Evolutionary conservation across 345 rosid species (phyloP).

Genomic region (Crucihimalaya himalaica): DNA sequence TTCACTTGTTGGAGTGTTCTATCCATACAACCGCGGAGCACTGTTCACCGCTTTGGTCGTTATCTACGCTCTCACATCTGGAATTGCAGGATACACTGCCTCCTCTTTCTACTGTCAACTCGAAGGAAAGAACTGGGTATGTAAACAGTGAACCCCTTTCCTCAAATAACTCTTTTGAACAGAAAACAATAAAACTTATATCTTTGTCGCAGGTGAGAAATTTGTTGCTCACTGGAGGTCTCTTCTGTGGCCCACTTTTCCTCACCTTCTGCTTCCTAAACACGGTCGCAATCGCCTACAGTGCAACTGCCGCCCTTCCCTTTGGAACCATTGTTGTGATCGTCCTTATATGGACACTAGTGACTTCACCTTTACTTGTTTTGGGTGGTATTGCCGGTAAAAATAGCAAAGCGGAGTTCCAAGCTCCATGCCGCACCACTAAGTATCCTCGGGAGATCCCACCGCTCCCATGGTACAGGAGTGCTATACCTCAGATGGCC

Average conservation of each 20-base stretch:
- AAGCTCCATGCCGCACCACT: conserved; percentile 87
- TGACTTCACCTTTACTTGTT: conserved; percentile 81
- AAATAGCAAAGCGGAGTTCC: conserved; percentile 89
- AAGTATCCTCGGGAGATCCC: conserved; percentile 89
- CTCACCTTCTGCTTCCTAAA: conserved; percentile 89
- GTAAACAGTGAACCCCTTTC: neutral
- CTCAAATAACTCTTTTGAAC: neutral
- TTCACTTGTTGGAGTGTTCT: conserved; percentile 86
- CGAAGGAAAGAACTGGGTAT: conserved; percentile 90
- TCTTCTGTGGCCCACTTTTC: conserved; percentile 87
- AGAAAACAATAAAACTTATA: neutral
- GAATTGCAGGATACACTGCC: conserved; percentile 82
- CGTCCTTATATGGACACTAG: conserved; percentile 79
- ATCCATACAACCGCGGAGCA: conserved; percentile 94
- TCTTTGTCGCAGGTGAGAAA: conserved; percentile 67
- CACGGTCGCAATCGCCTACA: conserved; percentile 82
- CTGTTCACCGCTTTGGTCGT: conserved; percentile 86
- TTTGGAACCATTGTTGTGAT: conserved; percentile 88
- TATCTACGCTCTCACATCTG: conserved; percentile 86
- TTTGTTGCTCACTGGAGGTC: conserved; percentile 75
- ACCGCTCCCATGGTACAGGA: conserved; percentile 79
- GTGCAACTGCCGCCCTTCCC: conserved; percentile 84
- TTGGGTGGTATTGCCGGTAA: conserved; percentile 96
- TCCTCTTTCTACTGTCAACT: conserved; percentile 89
- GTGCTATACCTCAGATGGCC: conserved; percentile 87